phyloP scores from a whole-genome alignment of 305 asterid species.

The Lippia alba region DNA sequence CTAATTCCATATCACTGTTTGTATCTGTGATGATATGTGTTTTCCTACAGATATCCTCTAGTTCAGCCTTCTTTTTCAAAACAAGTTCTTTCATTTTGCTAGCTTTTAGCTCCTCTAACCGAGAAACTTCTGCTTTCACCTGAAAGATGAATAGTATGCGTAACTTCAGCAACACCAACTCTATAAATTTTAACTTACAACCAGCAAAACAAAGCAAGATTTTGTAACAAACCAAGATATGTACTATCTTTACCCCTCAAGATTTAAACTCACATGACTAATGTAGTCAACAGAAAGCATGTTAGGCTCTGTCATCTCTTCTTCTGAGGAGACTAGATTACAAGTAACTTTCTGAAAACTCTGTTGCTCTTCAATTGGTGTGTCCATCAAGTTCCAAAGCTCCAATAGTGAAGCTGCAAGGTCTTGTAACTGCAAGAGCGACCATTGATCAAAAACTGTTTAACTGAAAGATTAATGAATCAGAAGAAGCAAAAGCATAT shows the following conservation, averaged over 20 bases:
- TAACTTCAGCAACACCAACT: constrained; percentile 26
- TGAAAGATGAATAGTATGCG: constrained; percentile 35
- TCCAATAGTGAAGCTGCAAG: constrained; percentile 84
- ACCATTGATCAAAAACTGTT: constrained; percentile 27
- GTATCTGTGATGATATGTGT: constrained; percentile 75
- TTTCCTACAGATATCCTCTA: constrained; percentile 76
- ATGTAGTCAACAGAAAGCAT: constrained; percentile 72
- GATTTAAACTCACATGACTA: constrained; percentile 55
- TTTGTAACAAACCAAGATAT: background rate
- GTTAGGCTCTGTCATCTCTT: constrained; percentile 80
- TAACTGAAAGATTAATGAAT: constrained; percentile 1
- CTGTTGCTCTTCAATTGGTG: constrained; percentile 89
- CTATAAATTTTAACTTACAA: constrained; percentile 15
- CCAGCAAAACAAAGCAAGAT: constrained; percentile 13
- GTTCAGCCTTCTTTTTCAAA: constrained; percentile 80
- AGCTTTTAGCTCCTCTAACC: constrained; percentile 83
- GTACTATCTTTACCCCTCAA: background rate
- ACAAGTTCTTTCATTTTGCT: constrained; percentile 97
- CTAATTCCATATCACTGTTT: constrained; percentile 53
- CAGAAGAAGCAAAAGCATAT: background rate
- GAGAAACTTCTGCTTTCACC: constrained; percentile 84
- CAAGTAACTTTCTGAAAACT: constrained; percentile 82
- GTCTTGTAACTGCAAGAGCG: constrained; percentile 73
- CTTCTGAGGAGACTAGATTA: constrained; percentile 86
- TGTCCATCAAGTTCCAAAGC: constrained; percentile 98